Base-by-base conservation (phyloP, 495 filamentous ascomycete genomes). In the Xylaria cubensis region DNA sequence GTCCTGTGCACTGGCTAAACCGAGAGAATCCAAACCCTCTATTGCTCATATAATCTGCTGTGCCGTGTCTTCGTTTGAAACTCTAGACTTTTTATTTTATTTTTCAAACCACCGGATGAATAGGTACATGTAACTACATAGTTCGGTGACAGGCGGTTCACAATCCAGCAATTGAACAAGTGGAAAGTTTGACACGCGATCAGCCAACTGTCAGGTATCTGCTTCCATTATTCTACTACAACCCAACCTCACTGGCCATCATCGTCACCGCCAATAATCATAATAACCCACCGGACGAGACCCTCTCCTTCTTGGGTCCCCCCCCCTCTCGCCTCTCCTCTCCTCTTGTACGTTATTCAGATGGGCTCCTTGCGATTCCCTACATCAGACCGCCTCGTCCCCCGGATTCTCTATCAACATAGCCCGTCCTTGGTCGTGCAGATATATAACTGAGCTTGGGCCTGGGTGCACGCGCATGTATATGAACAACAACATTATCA, bases 361-460 rank as follows among this genome's bases (percentile, higher is more conserved):
- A 61, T 13, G 21, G 32, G 32, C 34, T 24, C 62, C 62, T 46
- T 64, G 24, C 41, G 36, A 65, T 61, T 34, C 15, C 24, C 24
- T 48, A 3, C 41, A 19, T 65, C 42, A 42, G 61, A 50, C 42
- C 42, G 24, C 21, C 62, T 59, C 32, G 41, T 48, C 62, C 29
- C 29, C 59, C 39, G 8, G 12, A 13, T 29, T 50, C 63, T 65
- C 48, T 48, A 44, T 50, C 63, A 12, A 48, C 39, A 36, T 59
- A 15, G 51, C 17, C 17, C 32, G 15, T 56, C 19, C 34, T 53
- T 53, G 50, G 21, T 59, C 13, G 21, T 46, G 39, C 39, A 1
- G 51, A 32, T 42, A 42, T 59, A 65, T 46, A 29, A 39, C 13
- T 29, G 13, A 48, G 62, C 69, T 66, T 73, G 74, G 67, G 44